phyloP scores from a whole-genome alignment of 306 rosid genomes.

The Cucumis melo region DNA sequence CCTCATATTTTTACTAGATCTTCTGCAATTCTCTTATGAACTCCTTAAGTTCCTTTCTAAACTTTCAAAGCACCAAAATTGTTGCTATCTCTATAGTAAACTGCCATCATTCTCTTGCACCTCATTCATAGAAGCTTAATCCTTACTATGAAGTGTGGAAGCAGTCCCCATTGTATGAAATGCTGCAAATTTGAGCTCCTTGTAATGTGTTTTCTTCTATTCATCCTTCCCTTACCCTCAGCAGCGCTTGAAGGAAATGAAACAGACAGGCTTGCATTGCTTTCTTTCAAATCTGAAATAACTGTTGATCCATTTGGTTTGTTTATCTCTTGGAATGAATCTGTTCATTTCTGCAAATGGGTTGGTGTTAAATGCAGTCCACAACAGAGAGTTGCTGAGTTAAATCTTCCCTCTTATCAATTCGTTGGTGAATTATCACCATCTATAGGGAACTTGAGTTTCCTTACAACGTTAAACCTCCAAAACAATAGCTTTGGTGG shows the following conservation, averaged over 20 bases:
- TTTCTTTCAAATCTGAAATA: slow-evolving; percentile 10
- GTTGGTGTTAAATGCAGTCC: slow-evolving; percentile 9
- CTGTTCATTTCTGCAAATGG: slow-evolving; percentile 16
- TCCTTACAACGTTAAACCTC: slow-evolving; percentile 3
- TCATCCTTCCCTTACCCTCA: neutral
- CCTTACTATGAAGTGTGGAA: neutral
- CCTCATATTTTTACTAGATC: neutral
- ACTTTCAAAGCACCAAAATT: neutral
- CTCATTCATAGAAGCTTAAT: neutral
- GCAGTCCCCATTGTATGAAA: neutral
- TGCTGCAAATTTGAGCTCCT: neutral
- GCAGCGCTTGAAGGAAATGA: neutral
- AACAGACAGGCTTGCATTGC: slow-evolving; percentile 4
- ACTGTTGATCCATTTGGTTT: neutral
- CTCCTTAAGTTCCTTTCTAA: neutral
- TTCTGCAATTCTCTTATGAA: neutral
- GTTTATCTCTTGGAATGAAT: slow-evolving; percentile 16
- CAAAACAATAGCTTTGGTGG: slow-evolving; percentile 6
- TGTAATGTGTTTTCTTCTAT: neutral
- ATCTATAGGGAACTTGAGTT: slow-evolving; percentile 13
- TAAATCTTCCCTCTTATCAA: neutral
- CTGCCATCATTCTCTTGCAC: neutral
- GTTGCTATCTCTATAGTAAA: neutral
- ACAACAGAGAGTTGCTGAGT: slow-evolving; percentile 7
- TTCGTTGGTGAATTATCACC: slow-evolving; percentile 8